Evolutionary conservation across 192 early-diverging fungal species (phyloP), one percentile per base, ranked within the genome.

Genomic region (Oehlia diaphana): DNA sequence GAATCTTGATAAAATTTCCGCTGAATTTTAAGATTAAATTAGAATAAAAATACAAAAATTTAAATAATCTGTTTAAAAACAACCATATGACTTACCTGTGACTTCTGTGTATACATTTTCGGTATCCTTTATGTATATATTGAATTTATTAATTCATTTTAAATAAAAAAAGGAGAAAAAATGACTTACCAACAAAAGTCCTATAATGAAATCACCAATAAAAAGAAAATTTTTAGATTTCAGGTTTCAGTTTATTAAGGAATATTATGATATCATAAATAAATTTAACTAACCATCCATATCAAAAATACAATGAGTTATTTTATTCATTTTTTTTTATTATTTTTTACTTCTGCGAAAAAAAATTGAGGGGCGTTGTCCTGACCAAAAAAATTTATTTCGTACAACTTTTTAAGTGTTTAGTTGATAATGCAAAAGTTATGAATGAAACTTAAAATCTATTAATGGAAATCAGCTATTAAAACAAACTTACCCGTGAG

Each of bases 1-100:
- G 78, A 90, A 94, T 70, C 93, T 92, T 63, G 84, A 89, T 37
- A 97, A 85, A 74, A 99, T 92, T 66, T 92, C 88, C 28, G 83
- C 87, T 88, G 82, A 28, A 53, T 53, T 39, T 49, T 44, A 14
- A 26, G 44, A 72, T 49, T n/a, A 28, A 26, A 49, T 28, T 16
- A 72, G 28, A 26, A 13, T 14, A 72, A 47, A 26, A 26, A 26
- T 26, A 26, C 26, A 26, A 72, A 49, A 37, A 19, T 37, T 9
- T 16, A 72, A 23, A n/a, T 28, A 28, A 53, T 16, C 2, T 9
- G 16, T 53, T 28, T 13, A 23, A 31, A 33, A 72, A 31, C 31
- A 19, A 26, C 16, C 1, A 23, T 28, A n/a, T 69, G 9, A 4
- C 31, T 13, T 72, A 50, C 12, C 9, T 65, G 64, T 5, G 3